Base-by-base conservation (phyloP, 768 basidiomycete species). In the Tricholoma saponaceum region DNA sequence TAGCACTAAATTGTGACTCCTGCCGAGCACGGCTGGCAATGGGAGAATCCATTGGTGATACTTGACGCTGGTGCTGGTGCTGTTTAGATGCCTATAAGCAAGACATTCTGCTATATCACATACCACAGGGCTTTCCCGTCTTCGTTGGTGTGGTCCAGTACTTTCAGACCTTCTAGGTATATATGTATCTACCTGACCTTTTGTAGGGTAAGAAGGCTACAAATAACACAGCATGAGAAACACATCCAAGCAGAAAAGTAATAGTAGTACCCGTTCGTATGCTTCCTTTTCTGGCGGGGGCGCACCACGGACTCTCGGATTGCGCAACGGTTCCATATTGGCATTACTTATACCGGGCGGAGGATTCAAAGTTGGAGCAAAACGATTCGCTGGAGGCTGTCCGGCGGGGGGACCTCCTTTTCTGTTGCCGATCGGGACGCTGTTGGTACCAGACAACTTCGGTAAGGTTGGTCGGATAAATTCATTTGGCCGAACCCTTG, bases 361-460 rank as follows among this genome's bases (percentile, higher is more conserved):
- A 30, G 58, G 53, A 28, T 55, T 52, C 14, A 26, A 22, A 18
- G 50, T 50, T 28, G 43, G 20, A n/a, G 43, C 22, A 23, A 54
- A 56, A 2, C 58, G 58, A 16, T 54, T 51, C 5, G 20, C 49
- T 10, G 51, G 18, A 16, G 56, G 54, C 16, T 58, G 55, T 13
- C 47, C 35, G 20, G 49, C 60, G 28, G 64, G 49, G 8, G 51
- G 61, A 18, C 46, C 30, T 4, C 54, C 60, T 35, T 58, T 53
- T 52, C 70, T 69, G 26, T 68, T 67, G 13, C 73, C 72, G 18
- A 77, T 73, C 0, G 76, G 76, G n/a, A 75, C 66, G 39, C 66
- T 74, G 55, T 79, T 77, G 0, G 74, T 69, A 2, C 74, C 73
- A 51, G 73, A 74, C 9, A 65, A 51, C 50, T 58, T 59, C 25